phyloP scores from a whole-genome alignment of 768 basidiomycete genomes.

The Serendipita vermifera region DNA sequence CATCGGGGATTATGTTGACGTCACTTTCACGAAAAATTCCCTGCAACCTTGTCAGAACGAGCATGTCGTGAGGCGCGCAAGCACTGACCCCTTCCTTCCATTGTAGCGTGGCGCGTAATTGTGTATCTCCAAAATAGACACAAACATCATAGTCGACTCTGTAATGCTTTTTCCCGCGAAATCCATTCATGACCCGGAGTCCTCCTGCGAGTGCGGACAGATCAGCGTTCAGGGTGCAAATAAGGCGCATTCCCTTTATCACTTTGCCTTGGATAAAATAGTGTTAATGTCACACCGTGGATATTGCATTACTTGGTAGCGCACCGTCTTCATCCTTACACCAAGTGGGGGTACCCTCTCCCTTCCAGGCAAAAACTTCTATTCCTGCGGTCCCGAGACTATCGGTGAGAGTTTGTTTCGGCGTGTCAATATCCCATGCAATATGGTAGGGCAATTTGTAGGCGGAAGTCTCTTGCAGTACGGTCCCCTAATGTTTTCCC shows the following conservation, averaged over 20 bases:
- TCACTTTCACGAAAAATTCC: background rate
- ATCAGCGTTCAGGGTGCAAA: background rate
- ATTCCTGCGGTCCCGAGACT: background rate
- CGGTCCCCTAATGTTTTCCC: background rate
- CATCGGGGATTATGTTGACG: background rate
- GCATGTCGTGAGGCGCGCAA: background rate
- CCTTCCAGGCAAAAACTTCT: background rate
- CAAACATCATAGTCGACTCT: background rate
- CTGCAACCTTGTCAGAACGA: background rate
- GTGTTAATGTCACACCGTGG: background rate
- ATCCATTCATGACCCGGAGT: background rate
- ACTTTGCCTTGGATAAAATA: background rate
- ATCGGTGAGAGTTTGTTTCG: too few species aligned
- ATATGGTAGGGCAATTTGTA: background rate
- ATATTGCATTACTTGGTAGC: background rate
- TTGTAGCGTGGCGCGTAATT: background rate
- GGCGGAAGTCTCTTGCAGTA: background rate
- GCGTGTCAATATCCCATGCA: background rate
- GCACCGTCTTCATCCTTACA: background rate
- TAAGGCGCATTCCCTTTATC: background rate
- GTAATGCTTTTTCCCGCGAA: background rate
- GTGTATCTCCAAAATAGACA: background rate
- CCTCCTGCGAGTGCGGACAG: background rate
- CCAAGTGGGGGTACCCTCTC: background rate
- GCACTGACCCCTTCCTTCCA: background rate